Conservation (phyloP, 805 yeast genomes). For the Metschnikowia koreensis region DNA sequence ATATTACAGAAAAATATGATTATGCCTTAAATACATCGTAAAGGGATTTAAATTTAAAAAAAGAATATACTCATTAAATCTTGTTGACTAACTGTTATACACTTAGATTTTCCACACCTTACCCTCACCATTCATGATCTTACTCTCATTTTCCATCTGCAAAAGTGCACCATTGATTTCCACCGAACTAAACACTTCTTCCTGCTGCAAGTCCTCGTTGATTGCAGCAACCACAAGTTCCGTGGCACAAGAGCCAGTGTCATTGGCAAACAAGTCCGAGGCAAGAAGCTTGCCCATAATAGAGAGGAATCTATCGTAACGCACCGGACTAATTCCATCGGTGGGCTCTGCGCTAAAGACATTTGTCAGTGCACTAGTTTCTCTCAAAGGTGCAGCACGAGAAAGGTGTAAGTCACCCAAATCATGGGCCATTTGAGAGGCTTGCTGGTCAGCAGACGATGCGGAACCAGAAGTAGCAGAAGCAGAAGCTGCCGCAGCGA, state of each 20-base stretch:
- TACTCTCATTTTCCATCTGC: conserved; percentile 36
- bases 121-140: conserved; percentile 38
- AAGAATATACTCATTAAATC: no score
- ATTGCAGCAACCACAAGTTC: conserved; percentile 32
- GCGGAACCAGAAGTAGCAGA: no score
- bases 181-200: conserved; percentile 31
- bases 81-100: neutral
- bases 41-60: neutral
- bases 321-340: conserved; percentile 29
- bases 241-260: conserved; percentile 30
- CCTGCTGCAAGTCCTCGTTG: conserved; percentile 39
- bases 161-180: conserved; percentile 34
- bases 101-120: conserved; percentile 36
- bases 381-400: conserved; percentile 27
- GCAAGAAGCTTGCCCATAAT: conserved; percentile 32
- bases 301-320: conserved; percentile 31
- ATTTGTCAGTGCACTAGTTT: conserved; percentile 19
- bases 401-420: conserved; percentile 32
- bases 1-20: no score
- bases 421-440: conserved; percentile 23
- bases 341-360: conserved; percentile 15
- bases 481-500: conserved; percentile 1
- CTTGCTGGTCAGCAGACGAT: conserved; percentile 12
- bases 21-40: no score
- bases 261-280: conserved; percentile 34